Conservation (phyloP, 2,329 filamentous ascomycete species). For the Nannizziopsis barbatae region DNA sequence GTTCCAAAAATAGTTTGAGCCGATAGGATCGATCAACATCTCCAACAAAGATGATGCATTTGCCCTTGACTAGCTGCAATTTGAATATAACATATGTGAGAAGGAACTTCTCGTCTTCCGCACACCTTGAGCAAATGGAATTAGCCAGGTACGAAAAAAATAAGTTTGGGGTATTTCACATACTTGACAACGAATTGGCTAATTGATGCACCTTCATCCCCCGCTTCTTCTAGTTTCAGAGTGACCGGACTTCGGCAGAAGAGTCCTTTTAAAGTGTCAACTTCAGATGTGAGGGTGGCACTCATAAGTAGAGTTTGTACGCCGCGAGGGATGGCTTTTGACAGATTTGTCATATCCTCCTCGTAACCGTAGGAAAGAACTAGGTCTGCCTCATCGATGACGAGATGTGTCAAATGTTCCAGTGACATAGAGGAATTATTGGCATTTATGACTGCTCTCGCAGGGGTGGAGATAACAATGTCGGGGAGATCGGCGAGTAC, state of each 20-base stretch:
- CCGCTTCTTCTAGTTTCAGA: conserved; percentile 71
- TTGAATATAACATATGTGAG: conserved; percentile 92
- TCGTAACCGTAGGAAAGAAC: conserved; percentile 91
- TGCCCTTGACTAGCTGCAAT: conserved; percentile 84
- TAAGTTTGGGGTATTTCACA: conserved; percentile 19
- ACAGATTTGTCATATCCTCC: conserved; percentile 71
- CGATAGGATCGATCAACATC: conserved; percentile 86
- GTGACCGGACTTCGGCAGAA: conserved; percentile 74
- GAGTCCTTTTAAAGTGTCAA: conserved; percentile 71
- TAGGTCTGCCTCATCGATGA: conserved; percentile 89
- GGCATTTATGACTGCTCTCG: conserved; percentile 68
- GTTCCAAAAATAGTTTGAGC: conserved; percentile 87
- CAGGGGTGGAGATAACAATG: conserved; percentile 80
- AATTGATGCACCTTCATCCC: conserved; percentile 63
- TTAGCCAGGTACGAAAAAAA: conserved; percentile 16
- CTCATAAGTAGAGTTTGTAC: conserved; percentile 90
- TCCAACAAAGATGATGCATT: conserved; percentile 72
- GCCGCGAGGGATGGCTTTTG: conserved; percentile 66
- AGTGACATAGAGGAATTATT: conserved; percentile 61
- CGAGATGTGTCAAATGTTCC: conserved; percentile 60
- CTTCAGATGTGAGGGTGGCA: conserved; percentile 77
- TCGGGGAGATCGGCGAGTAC: conserved; percentile 78
- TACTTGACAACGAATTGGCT: conserved; percentile 79
- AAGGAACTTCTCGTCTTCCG: conserved; percentile 95
- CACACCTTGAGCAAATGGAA: conserved; percentile 46